Evolutionary conservation across 2,329 filamentous ascomycete species (phyloP).

Genomic region (Microdochium nivale): DNA sequence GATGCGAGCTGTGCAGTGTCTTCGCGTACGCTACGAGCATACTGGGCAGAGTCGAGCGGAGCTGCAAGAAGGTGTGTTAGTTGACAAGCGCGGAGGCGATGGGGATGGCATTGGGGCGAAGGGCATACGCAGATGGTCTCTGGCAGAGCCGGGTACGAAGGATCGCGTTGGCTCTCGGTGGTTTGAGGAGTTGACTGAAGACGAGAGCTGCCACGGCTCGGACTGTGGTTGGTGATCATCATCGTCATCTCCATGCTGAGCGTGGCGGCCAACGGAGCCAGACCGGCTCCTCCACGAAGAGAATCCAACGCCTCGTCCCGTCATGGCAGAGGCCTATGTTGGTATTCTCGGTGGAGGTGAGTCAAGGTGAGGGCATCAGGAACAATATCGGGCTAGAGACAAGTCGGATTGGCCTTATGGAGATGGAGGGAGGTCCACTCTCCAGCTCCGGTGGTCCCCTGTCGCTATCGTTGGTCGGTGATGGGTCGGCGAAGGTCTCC

Average conservation of each 20-base stretch:
- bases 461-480: too few relatives aligned
- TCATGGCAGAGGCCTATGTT: constrained; percentile 25
- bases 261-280: constrained; percentile 14
- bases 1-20: constrained; percentile 82
- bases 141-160: constrained; percentile 59
- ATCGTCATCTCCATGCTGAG: constrained; percentile 21
- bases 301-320: constrained; percentile 36
- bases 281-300: constrained; percentile 38
- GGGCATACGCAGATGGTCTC: constrained; percentile 47
- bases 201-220: constrained; percentile 18
- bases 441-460: too few relatives aligned
- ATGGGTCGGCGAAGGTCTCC: too few relatives aligned
- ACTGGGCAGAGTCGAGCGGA: constrained; percentile 60
- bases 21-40: constrained; percentile 72
- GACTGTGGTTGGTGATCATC: constrained; percentile 11
- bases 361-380: background rate
- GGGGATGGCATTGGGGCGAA: background rate
- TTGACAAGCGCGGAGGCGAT: constrained; percentile 1
- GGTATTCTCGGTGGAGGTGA: background rate
- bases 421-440: background rate
- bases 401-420: background rate
- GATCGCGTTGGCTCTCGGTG: constrained; percentile 62
- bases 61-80: constrained; percentile 22
- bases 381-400: background rate
- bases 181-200: constrained; percentile 26